A percentile compares a stretch with the other conserved stretches of the same genome.
These are phyloP conservation scores for Kingdonia uniflora DNA, from an alignment of 164 flowering plant species.

Conservation along the genomic window DNA sequence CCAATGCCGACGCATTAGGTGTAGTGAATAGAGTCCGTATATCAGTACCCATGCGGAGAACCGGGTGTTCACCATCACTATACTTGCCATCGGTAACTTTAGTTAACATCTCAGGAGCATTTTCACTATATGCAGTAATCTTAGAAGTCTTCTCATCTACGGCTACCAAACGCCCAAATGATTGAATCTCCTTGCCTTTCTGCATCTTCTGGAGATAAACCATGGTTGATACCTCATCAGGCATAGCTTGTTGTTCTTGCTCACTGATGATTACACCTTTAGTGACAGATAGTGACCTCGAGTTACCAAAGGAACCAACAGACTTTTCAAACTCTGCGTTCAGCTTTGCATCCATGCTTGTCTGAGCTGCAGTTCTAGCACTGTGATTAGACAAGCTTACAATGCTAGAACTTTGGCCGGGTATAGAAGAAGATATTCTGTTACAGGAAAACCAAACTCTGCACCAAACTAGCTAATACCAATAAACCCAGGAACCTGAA, in stretches of 20 bases:
- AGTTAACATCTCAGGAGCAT: slow-evolving; percentile 86
- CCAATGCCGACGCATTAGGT: slow-evolving; percentile 74
- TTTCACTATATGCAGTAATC: slow-evolving; percentile 79
- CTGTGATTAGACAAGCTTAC: slow-evolving; percentile 57
- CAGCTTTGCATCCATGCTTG: slow-evolving; percentile 79
- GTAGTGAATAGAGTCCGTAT: slow-evolving; percentile 57
- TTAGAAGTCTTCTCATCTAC: slow-evolving; percentile 67
- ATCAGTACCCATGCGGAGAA: slow-evolving; percentile 69
- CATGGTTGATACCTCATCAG: slow-evolving; percentile 61
- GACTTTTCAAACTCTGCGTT: slow-evolving; percentile 80
- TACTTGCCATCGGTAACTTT: slow-evolving; percentile 80
- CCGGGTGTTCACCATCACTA: slow-evolving; percentile 69
- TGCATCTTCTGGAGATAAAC: slow-evolving; percentile 83
- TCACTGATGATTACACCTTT: slow-evolving; percentile 8
- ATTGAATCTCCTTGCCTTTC: slow-evolving; percentile 67
- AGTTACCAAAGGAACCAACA: slow-evolving; percentile 75
- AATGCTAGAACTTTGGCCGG: slow-evolving; percentile 39
- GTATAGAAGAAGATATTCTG: no score
- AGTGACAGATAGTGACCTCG: slow-evolving; percentile 48
- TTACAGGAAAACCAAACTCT: no score
- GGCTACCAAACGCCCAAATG: slow-evolving; percentile 78
- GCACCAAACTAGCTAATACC: no score
- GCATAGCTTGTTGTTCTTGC: slow-evolving; percentile 36
- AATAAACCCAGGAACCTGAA: no score
- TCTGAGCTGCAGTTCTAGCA: slow-evolving; percentile 76